These are phyloP conservation scores for Marasmius fiardii DNA, from an alignment of 1,284 basidiomycete genomes.

Conservation along the genomic window DNA sequence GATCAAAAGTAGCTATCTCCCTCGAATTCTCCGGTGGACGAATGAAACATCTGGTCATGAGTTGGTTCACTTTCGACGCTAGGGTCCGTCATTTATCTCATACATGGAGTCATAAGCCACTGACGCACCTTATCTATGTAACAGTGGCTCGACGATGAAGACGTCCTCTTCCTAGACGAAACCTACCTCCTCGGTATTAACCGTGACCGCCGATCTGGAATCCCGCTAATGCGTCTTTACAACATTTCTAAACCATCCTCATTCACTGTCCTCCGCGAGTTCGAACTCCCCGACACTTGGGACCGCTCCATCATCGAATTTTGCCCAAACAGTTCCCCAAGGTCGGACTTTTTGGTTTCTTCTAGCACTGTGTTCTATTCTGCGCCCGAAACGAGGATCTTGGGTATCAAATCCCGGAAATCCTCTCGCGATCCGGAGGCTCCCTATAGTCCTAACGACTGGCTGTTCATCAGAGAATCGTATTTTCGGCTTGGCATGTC, in stretches of 20 bases:
- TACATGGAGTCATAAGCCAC: neutral
- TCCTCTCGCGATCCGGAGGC: constrained; percentile 16
- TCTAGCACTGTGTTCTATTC: constrained; percentile 41
- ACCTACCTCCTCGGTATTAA: constrained; percentile 37
- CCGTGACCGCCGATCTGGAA: constrained; percentile 30
- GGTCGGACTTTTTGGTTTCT: constrained; percentile 26
- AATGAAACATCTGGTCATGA: constrained; percentile 40
- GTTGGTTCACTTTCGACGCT: constrained; percentile 43
- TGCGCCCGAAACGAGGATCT: constrained; percentile 39
- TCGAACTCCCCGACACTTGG: constrained; percentile 45
- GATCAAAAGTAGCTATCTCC: constrained; percentile 37
- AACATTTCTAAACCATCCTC: constrained; percentile 38
- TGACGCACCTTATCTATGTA: neutral
- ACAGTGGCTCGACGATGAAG: constrained; percentile 45
- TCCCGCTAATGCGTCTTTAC: constrained; percentile 37
- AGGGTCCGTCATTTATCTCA: constrained; percentile 26
- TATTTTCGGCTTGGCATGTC: constrained; percentile 38
- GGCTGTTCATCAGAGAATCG: constrained; percentile 44
- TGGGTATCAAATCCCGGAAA: constrained; percentile 35
- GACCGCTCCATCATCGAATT: constrained; percentile 34
- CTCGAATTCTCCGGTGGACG: constrained; percentile 36
- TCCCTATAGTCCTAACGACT: constrained; percentile 26
- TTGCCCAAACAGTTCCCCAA: constrained; percentile 34
- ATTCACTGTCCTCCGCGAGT: constrained; percentile 39
- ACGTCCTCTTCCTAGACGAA: constrained; percentile 39